A percentile compares a stretch with the other conserved stretches of the same genome.
Evolutionary conservation across 2,329 filamentous ascomycete species (phyloP).

Genomic region (Colletotrichum sp.): DNA sequence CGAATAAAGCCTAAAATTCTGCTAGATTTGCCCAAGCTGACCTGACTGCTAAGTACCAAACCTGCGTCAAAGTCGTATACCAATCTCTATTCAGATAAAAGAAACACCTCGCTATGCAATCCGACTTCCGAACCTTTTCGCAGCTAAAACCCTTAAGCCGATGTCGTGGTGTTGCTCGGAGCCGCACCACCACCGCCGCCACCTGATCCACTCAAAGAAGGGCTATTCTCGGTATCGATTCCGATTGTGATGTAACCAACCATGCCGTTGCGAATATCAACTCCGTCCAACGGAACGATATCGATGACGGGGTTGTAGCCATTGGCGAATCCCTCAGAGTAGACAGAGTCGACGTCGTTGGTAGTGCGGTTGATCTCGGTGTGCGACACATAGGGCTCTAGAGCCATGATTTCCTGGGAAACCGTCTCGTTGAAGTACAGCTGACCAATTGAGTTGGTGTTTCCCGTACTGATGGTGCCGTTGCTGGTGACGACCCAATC

Average conservation of each 20-base stretch:
- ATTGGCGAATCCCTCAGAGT: neutral
- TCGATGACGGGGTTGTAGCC: slow-evolving; percentile 1
- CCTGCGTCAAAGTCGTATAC: neutral
- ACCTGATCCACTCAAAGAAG: neutral
- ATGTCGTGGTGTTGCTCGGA: neutral
- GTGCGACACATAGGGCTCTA: slow-evolving; percentile 51
- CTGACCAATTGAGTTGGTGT: slow-evolving; percentile 31
- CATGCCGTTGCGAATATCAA: neutral
- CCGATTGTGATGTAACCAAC: neutral
- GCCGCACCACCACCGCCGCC: neutral
- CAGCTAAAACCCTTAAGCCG: neutral
- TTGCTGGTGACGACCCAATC: slow-evolving; percentile 17
- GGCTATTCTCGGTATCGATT: neutral
- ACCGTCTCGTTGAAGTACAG: slow-evolving; percentile 3
- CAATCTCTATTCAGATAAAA: neutral
- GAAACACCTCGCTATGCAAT: neutral
- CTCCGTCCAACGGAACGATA: neutral
- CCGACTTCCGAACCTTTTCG: neutral
- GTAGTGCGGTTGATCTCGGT: slow-evolving; percentile 21
- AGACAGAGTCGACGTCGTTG: neutral
- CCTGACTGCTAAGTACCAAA: neutral
- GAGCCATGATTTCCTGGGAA: slow-evolving; percentile 45
- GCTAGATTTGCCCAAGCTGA: neutral
- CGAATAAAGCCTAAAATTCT: neutral
- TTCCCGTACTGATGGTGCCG: slow-evolving; percentile 6